Base-by-base conservation (phyloP, 768 basidiomycete genomes). In the Russula sp. region DNA sequence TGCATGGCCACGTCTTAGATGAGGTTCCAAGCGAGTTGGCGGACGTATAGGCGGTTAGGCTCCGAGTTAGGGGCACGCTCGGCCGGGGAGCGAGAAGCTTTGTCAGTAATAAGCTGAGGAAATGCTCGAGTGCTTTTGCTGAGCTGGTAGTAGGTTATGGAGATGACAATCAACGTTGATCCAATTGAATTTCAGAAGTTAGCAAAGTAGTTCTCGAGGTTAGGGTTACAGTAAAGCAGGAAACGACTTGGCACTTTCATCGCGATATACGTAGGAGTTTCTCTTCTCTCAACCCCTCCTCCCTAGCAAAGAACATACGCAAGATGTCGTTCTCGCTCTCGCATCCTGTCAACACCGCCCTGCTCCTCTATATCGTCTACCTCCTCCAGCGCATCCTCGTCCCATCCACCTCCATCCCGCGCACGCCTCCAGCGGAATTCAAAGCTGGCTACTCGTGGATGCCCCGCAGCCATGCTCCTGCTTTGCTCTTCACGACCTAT, bases 381-480 rank as follows among this genome's bases (percentile, higher is more conserved):
- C 83, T 86, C 39, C 81, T 88, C 13, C 84, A 87, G 65, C 78
- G 80, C 41, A 85, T 93, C 64, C 69, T 95, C 53, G 83, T 90
- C 55, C 92, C 93, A 0, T 75, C 85, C n/a, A 74, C 76, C 38
- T 73, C 81, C 11, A 74, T 75, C 39, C 78, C 83, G 0, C 76
- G 75, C 52, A 73, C 69, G 3, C 73, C 84, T 16, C 87, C 87
- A 1, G 73, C 78, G 65, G 87, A 90, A 66, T 91, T 90, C 81
- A 86, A 88, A 71, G 75, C 83, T 0, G 83, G 86, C 1, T 98
- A 98, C 78, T 88, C 91, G 66, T 98, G 93, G 93, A 83, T 93
- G 78, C 96, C 96, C 0, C 84, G 86, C 66, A 68, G 80, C 0
- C 93, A 96, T 68, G 85, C 89, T 2, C 85, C 88, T 2, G 86